Base-by-base conservation (phyloP, 257 asterid species). In the Solanum sparsipilum region DNA sequence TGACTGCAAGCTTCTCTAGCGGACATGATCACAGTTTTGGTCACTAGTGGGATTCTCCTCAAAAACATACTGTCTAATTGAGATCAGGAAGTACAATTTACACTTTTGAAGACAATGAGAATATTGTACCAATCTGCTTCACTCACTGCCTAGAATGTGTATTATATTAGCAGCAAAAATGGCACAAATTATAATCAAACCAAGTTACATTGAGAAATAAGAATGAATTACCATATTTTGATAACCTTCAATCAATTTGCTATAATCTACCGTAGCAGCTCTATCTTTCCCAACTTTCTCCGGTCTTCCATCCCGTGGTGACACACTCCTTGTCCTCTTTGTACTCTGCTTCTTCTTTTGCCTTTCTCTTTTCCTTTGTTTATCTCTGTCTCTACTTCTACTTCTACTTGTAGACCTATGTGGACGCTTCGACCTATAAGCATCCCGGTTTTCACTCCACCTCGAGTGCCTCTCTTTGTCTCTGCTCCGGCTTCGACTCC, bases 211-310 rank as follows among this genome's bases (percentile, higher is more conserved):
- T 44, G 67, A 79, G 39, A 79, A 44, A 13, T 41, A 39, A n/a
- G 18, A n/a, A 38, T 23, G 83, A 13, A 93, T 87, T 90, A 96
- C 99, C 99, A 95, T 94, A 29, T 84, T 90, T 68, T 92, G 94
- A 90, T 93, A 96, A 60, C 97, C 99, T 87, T 92, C 91, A 87
- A 95, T 95, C 91, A 87, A 46, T 48, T 92, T 92, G 31, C 90
- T 93, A 89, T 84, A 94, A 91, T 95, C 97, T 88, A 76, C 89
- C 84, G 90, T 93, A 58, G 85, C 73, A 56, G 13, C 82, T 27
- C 89, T 85, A 81, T 74, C 86, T 84, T 83, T 88, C 72, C 86
- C 90, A 41, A 29, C 87, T 89, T 65, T 84, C 27, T 41, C 83
- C 23, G 34, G 46, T 85, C 87, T 85, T 85, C 65, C 31, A 85